Base-by-base conservation (phyloP, 768 basidiomycete genomes). In the Rubroboletus satanas region DNA sequence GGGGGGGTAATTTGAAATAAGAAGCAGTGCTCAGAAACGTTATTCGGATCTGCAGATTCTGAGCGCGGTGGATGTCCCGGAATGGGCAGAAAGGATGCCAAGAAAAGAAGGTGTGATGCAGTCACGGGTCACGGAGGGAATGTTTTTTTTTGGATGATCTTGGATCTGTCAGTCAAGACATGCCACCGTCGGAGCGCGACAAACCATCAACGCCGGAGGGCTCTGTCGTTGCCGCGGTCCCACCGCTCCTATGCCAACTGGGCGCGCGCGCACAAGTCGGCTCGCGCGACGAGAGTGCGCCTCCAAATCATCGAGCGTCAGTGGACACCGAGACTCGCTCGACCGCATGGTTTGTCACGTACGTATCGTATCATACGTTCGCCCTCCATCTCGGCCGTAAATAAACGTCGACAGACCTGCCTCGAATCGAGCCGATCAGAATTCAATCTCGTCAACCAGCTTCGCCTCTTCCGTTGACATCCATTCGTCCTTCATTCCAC, bases 11-110 rank as follows among this genome's bases (percentile, higher is more conserved):
- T 70, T 70, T 63, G 59, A 69, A 72, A 72, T 71, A 45, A 49
- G 69, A 70, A 70, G 67, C 53, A 36, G 57, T 52, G 52, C 18
- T 4, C 31, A 6, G 49, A 66, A 62, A 66, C 57, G 65, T 68
- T 69, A 64, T 60, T 58, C 67, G 61, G 68, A 70, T 70, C 68
- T 70, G 63, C 69, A 69, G 65, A 71, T 69, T 51, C 39, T 31
- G 44, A 33, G 48, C 28, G 48, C 47, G 60, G 54, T 15, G 49
- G 42, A 6, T 42, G 39, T 7, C 55, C 54, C 50, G 23, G 48
- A 56, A 57, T 60, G 49, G 56, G 28, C 39, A 65, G 39, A 59
- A 33, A 31, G 23, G 14, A 1, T 49, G 51, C 56, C 52, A 36
- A 60, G 56, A 63, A 58, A 49, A 51, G 52, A 42, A 55, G 41